Evolutionary conservation across 768 basidiomycete species (phyloP).

Genomic region (Tulasnella sp.): DNA sequence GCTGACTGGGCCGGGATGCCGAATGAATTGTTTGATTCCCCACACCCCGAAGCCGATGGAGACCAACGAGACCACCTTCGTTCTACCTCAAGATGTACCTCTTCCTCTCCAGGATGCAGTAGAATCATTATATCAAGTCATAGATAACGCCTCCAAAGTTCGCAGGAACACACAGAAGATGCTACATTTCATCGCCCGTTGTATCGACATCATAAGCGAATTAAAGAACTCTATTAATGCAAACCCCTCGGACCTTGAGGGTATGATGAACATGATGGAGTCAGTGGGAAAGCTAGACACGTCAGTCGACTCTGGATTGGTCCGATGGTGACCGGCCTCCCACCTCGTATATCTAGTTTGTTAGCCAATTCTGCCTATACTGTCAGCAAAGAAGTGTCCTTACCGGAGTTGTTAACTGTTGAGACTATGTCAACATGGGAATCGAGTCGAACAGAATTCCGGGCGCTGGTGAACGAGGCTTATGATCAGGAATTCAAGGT

Average conservation of each 20-base stretch:
- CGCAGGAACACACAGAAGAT: slow-evolving; percentile 3
- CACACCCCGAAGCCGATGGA: background rate
- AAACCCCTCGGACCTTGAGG: background rate
- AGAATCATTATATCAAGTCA: background rate
- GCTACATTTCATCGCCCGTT: background rate
- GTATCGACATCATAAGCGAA: background rate
- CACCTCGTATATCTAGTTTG: background rate
- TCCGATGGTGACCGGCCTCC: background rate
- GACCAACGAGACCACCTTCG: background rate
- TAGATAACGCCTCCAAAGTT: background rate
- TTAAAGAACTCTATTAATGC: background rate
- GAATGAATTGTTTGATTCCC: background rate
- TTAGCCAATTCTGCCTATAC: background rate
- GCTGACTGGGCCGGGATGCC: too few relatives aligned
- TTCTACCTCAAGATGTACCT: background rate
- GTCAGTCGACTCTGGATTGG: background rate
- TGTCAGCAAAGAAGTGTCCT: background rate
- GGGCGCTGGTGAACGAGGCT: background rate
- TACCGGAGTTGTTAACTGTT: background rate
- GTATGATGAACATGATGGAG: background rate
- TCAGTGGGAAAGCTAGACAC: background rate
- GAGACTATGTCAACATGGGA: background rate
- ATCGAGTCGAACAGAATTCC: background rate
- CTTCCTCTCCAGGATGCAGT: background rate
- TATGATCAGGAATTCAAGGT: background rate